These are phyloP conservation scores for Calycina herbarum DNA, from an alignment of 2,329 filamentous ascomycete genomes.

Conservation along the genomic window DNA sequence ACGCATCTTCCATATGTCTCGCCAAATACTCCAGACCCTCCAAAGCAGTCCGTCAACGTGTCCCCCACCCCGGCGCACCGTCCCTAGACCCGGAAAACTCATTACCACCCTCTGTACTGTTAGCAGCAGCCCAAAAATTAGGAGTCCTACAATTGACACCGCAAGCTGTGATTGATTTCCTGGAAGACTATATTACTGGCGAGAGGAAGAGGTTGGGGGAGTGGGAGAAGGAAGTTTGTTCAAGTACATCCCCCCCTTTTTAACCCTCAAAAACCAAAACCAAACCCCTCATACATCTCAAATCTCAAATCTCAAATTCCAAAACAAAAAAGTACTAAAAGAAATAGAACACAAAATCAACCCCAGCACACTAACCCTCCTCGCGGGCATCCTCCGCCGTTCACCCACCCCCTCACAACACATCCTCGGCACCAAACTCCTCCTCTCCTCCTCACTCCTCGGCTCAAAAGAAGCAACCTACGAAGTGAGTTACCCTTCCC, in stretches of 20 bases:
- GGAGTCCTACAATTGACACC: conserved; percentile 31
- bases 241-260: conserved; percentile 17
- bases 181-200: conserved; percentile 23
- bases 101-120: conserved; percentile 28
- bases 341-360: conserved; percentile 30
- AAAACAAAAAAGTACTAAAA: neutral
- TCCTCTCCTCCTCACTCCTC: conserved; percentile 31
- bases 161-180: conserved; percentile 28
- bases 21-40: neutral
- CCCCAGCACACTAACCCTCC: conserved; percentile 25
- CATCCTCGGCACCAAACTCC: conserved; percentile 26
- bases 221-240: conserved; percentile 29
- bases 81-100: conserved; percentile 19
- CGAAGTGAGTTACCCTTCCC: conserved; percentile 26
- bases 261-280: neutral
- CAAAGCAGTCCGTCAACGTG: neutral
- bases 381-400: conserved; percentile 30
- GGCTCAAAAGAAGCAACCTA: conserved; percentile 34
- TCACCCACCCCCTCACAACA: conserved; percentile 23
- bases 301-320: neutral
- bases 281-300: too few relatives aligned
- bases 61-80: neutral
- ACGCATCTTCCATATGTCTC: neutral
- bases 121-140: conserved; percentile 28
- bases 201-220: conserved; percentile 7